Evolutionary conservation across 352 stramenopile species (phyloP).

Genomic region (Globisporangium radiosum): DNA sequence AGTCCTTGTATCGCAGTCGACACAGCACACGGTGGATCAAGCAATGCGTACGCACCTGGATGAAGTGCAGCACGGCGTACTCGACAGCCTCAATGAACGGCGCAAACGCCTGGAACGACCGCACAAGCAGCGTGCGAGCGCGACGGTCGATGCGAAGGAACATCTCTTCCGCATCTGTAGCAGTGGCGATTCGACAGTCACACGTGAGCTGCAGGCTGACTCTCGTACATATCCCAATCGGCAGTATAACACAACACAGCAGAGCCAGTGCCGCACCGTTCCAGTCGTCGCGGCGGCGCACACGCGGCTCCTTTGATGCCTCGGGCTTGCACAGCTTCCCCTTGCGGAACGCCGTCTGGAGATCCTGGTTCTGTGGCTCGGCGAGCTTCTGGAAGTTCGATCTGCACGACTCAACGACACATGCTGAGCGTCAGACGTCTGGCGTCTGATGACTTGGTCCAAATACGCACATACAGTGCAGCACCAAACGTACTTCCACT

Average conservation of each 20-base stretch:
- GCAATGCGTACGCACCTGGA: constrained; percentile 38
- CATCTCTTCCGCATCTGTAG: constrained; percentile 43
- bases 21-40: background rate
- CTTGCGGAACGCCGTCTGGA: constrained; percentile 71
- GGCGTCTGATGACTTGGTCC: background rate
- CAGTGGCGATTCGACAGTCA: background rate
- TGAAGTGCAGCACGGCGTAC: constrained; percentile 72
- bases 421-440: background rate
- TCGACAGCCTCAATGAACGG: constrained; percentile 76
- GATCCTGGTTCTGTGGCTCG: constrained; percentile 61
- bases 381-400: constrained; percentile 84
- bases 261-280: constrained; percentile 31
- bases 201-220: background rate
- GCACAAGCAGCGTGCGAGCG: constrained; percentile 56
- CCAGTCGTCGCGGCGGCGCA: constrained; percentile 62
- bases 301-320: constrained; percentile 28
- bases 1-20: too few species aligned
- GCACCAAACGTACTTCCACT: constrained; percentile 48
- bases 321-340: constrained; percentile 31
- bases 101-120: constrained; percentile 60
- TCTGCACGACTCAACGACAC: constrained; percentile 17
- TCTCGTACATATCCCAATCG: too few species aligned
- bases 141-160: constrained; percentile 69
- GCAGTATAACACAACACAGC: background rate
- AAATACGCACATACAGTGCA: background rate